Evolutionary conservation across 2,329 filamentous ascomycete species (phyloP), one percentile per base, ranked within the genome.

Genomic region (Alternaria dauci): DNA sequence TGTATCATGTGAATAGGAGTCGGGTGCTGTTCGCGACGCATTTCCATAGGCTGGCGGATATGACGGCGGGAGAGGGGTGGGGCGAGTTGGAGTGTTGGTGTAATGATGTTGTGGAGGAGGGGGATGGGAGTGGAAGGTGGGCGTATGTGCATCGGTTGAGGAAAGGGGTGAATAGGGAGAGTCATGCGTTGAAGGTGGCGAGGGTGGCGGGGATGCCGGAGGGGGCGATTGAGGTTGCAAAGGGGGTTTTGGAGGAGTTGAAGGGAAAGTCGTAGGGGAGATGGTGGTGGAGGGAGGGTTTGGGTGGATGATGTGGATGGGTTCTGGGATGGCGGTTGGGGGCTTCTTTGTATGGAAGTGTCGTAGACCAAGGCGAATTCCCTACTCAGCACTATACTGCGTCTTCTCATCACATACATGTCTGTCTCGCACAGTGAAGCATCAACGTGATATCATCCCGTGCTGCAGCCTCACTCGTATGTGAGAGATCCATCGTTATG

Each of bases 111-210:
- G 84, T 89, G 23, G 94, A 97, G 75, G 89, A 91, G 52, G 70
- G 69, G 1, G 83, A 81, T 8, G 79, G 83, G 0, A 79, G 76
- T 9, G 79, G 83, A 0, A 79, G 76, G 0, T 99, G 97, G 76
- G 88, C 91, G 42, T 99, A 96, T 81, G 85, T 96, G 56, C 94
- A 99, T 81, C 90, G 86, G 67, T 79, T 99, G 78, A 87, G 87
- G 55, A 88, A 85, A 75, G 95, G 95, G 0, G 87, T 97, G 58
- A 99, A 98, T 78, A 86, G 89, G 52, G 84, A 91, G 67, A 96
- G 92, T 63, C 95, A 99, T 80, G 95, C 96, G 18, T 82, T 99
- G 61, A 98, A 97, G 75, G 95, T 99, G n/a, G 95, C 95, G 2
- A 86, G 86, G 64, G 81, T 98, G 68, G 96, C 95, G 79, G 78